Conservation (phyloP, 2,329 filamentous ascomycete species). For the Fusarium sacchari region DNA sequence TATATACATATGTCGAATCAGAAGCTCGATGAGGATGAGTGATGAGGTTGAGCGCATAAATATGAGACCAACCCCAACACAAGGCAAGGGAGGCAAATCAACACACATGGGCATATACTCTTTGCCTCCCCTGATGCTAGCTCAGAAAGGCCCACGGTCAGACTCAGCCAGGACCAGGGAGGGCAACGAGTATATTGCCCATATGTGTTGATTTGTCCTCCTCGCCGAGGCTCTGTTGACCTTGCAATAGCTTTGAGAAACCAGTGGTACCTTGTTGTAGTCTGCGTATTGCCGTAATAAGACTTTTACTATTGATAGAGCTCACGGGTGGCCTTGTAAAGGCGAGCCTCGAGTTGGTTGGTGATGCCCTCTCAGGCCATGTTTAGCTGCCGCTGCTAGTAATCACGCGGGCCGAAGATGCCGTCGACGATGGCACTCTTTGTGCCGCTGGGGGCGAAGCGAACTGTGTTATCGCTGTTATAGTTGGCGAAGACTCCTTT, state of each 20-base stretch:
- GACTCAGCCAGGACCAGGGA: background rate
- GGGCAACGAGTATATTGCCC: background rate
- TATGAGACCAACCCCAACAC: background rate
- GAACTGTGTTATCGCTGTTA: background rate
- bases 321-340: background rate
- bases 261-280: rapidly evolving
- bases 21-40: background rate
- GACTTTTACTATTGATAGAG: background rate
- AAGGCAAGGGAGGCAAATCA: background rate
- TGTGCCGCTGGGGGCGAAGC: background rate
- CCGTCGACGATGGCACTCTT: background rate
- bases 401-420: background rate
- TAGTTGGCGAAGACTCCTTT: background rate
- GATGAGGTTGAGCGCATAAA: background rate
- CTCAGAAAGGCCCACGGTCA: background rate
- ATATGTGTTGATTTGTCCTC: background rate
- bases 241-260: background rate
- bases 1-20: rapidly evolving
- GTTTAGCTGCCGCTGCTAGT: conserved; percentile 21
- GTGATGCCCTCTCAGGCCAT: background rate
- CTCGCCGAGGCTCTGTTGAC: rapidly evolving
- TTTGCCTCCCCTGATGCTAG: background rate
- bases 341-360: background rate
- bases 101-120: background rate
- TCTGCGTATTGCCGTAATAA: background rate